These are phyloP conservation scores for Backusella luteola DNA, from an alignment of 192 early-diverging fungal genomes.

Conservation along the genomic window DNA sequence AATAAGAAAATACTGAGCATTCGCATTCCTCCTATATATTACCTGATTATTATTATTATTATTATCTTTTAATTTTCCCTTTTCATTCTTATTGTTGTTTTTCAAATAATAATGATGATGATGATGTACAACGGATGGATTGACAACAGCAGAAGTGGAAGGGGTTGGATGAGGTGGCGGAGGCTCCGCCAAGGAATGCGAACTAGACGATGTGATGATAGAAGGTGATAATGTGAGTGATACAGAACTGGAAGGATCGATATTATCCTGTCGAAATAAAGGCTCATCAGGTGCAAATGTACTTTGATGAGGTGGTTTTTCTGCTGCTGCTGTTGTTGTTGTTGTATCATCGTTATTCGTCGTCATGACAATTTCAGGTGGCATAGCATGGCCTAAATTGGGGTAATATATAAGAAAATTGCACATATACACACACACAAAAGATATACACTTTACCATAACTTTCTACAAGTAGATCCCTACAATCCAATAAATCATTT, in stretches of 20 bases:
- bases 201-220: background rate
- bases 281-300: background rate
- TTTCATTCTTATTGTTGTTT: constrained; percentile 5
- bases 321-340: background rate
- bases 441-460: constrained; percentile 20
- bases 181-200: background rate
- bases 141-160: constrained; percentile 1
- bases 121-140: constrained; percentile 29
- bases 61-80: constrained; percentile 9
- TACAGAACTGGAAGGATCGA: background rate
- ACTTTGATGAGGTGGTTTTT: background rate
- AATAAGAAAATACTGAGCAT: background rate
- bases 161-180: constrained; percentile 12
- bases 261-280: background rate
- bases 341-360: background rate
- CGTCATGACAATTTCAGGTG: background rate
- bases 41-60: background rate
- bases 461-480: constrained; percentile 46
- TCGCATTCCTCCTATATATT: background rate
- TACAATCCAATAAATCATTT: constrained; percentile 44
- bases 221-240: background rate
- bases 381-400: background rate
- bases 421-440: too few relatives aligned
- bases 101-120: constrained; percentile 36
- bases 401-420: too few relatives aligned